Base-by-base conservation (phyloP, 1,139 yeast species). In the Meyerozyma athensensis region DNA sequence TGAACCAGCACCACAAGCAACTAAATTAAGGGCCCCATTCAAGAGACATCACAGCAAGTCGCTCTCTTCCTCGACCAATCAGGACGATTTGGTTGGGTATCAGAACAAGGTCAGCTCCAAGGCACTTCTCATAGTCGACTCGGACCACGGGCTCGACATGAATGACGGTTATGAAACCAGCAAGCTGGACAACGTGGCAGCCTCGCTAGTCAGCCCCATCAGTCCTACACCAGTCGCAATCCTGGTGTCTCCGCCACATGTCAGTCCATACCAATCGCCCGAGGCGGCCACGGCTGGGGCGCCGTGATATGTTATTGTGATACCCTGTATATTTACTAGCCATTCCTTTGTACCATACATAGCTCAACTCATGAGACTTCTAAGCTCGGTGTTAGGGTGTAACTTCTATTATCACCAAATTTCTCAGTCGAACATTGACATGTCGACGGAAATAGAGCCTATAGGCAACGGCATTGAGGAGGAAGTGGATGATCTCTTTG, bases 11-110 rank as follows among this genome's bases (percentile, higher is more conserved):
- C 19, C 16, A 20, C 31, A 24, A 17, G 37, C 32, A 28, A 20
- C 6, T 18, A 37, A 33, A 17, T 8, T 12, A 14, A 33, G 26
- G 26, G 36, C 39, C 19, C 30, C 47, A n/a, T 54, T 47, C 45
- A 50, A 50, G 39, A 48, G 82, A 44, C 79, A 77, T 30, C 81
- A 79, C 53, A 75, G 82, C 41, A 75, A 77, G 49, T 79, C 86
- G 0, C 56, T 80, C 35, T 77, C 84, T 2, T 63, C 75, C 3
- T 69, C 74, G 4, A 65, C 65, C 35, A 65, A 68, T 22, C 72
- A 77, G 20, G 76, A 78, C 19, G 82, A 77, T 52, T 63, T 76
- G 34, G 61, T 58, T 8, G 72, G 72, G 3, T 63, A 49, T 43
- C 54, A 53, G 35, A 56, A 52, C 31, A 49, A 51, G 33, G 48